Conservation (phyloP, 768 basidiomycete genomes). For the Calocera viscosa region DNA sequence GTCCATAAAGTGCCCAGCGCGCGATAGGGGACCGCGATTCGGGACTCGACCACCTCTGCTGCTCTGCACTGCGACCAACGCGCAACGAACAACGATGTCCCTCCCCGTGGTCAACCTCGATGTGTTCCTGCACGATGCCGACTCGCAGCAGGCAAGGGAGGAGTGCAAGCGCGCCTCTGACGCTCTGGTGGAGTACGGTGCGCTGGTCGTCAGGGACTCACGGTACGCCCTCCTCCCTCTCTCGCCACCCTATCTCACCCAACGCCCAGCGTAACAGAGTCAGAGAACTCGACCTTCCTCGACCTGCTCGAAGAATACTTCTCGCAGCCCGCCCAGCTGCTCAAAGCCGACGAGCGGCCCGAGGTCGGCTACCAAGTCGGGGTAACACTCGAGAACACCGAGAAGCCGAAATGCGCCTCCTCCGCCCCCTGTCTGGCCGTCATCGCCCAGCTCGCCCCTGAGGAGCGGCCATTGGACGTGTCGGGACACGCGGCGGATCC, state of each 20-base stretch:
- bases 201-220: constrained; percentile 73
- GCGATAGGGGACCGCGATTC: too few relatives aligned
- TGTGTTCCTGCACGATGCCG: constrained; percentile 41
- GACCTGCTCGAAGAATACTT: constrained; percentile 94
- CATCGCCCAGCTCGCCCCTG: constrained; percentile 61
- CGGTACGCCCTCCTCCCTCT: constrained; percentile 1
- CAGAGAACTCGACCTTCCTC: constrained; percentile 70
- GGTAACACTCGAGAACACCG: constrained; percentile 91
- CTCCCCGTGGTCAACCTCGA: constrained; percentile 71
- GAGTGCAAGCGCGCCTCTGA: constrained; percentile 70
- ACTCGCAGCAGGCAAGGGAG: constrained; percentile 37
- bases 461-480: constrained; percentile 71
- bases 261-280: constrained; percentile 42
- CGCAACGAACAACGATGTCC: constrained; percentile 28
- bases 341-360: constrained; percentile 67
- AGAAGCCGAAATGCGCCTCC: constrained; percentile 76
- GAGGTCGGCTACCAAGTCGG: constrained; percentile 87
- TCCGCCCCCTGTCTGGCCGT: constrained; percentile 71
- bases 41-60: too few relatives aligned
- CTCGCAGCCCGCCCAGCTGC: constrained; percentile 45
- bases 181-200: constrained; percentile 73
- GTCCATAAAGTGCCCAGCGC: too few relatives aligned
- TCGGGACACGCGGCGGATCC: constrained; percentile 57
- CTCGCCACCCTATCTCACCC: too few relatives aligned
- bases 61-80: too few relatives aligned